Evolutionary conservation across 495 filamentous ascomycete genomes (phyloP), one percentile per base, ranked within the genome.

Genomic region (Penicillium cosmopolitanum): DNA sequence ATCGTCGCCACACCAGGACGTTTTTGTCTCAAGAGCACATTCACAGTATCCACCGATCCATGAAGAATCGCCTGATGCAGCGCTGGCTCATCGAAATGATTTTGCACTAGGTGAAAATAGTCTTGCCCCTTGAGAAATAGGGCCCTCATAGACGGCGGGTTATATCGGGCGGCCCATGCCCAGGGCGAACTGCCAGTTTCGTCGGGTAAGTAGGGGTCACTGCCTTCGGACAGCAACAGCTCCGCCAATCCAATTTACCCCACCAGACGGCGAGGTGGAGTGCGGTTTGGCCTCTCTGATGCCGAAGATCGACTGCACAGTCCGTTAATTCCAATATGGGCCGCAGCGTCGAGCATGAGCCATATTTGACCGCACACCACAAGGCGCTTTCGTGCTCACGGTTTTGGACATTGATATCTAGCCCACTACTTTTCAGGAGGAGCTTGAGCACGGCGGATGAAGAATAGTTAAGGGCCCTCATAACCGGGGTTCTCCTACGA

Each of bases 301-400:
- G 28, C 43, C 42, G 48, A 13, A 51, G 18, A 38, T 62, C 16
- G 6, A 62, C 40, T 36, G 15, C 25, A 16, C 56, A 5, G 21
- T 51, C 35, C 1, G 44, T 33, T 44, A 35, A 18, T 51, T 43
- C 12, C 42, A 61, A n/a, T n/a, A n/a, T n/a, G n/a, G n/a, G n/a
- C n/a, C n/a, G n/a, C n/a, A n/a, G n/a, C n/a, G n/a, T n/a, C 10
- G 33, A 35, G 21, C 13, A 43, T 10, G 21, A 55, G 15, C 35
- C 33, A 28, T 63, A 58, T 31, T 46, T 35, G 15, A 58, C 51
- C 9, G 54, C 46, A 63, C 54, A 63, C 60, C 31, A 63, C 46
- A 63, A 28, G 12, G 56, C 56, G 19, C 25, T 58, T 28, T 58
- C 34, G 12, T 42, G 35, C 21, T 25, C 28, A 55, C 35, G 15